Evolutionary conservation across 2,329 filamentous ascomycete species (phyloP).

Genomic region (Lachnellula hyalina): DNA sequence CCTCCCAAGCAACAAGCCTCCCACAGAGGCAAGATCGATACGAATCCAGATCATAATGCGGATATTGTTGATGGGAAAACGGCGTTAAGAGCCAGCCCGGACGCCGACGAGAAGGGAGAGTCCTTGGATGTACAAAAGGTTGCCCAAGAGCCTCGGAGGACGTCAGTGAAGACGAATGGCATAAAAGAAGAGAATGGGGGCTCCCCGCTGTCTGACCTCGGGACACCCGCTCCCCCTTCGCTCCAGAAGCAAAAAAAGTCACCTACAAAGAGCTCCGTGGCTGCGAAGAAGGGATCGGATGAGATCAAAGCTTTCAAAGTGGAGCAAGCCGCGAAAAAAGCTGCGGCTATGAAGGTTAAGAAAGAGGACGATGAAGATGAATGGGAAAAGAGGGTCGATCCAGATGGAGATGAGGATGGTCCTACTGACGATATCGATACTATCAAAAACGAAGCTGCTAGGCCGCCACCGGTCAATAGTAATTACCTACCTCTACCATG

Average conservation of each 20-base stretch:
- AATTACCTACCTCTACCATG: slow-evolving; percentile 79
- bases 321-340: slow-evolving; percentile 29
- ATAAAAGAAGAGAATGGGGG: slow-evolving; percentile 17
- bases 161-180: slow-evolving; percentile 8
- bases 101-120: slow-evolving; percentile 28
- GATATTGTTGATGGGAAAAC: slow-evolving; percentile 28
- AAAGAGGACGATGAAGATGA: slow-evolving; percentile 24
- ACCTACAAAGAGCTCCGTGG: slow-evolving; percentile 28
- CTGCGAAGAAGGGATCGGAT: slow-evolving; percentile 30
- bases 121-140: slow-evolving; percentile 19
- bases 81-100: slow-evolving; percentile 29
- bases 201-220: slow-evolving; percentile 19
- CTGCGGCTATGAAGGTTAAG: slow-evolving; percentile 21
- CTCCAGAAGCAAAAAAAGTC: slow-evolving; percentile 24
- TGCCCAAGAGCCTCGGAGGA: background rate
- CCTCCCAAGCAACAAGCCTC: slow-evolving; percentile 19
- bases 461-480: slow-evolving; percentile 74
- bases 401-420: slow-evolving; percentile 26
- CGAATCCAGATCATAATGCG: slow-evolving; percentile 28
- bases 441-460: slow-evolving; percentile 26
- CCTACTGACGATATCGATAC: slow-evolving; percentile 25
- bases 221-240: slow-evolving; percentile 5
- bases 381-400: slow-evolving; percentile 25
- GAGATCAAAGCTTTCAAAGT: slow-evolving; percentile 30
- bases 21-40: slow-evolving; percentile 22